Base-by-base conservation (phyloP, 2,329 filamentous ascomycete species). In the Didymella segeticola region DNA sequence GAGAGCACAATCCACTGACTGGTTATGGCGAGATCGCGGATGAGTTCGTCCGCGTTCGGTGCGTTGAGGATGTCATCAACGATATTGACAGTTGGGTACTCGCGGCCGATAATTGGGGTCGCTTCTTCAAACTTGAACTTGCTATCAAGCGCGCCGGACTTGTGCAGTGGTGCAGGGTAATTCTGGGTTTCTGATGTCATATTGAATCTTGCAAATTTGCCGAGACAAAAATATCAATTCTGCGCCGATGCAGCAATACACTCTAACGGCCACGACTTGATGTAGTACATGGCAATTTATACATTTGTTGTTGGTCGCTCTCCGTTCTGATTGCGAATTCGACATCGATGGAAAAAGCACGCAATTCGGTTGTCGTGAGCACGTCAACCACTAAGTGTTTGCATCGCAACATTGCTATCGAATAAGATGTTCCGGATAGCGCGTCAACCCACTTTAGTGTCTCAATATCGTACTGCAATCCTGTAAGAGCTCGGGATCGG, bases 31-130 rank as follows among this genome's bases (percentile, higher is more conserved):
- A 91, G 76, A 62, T 90, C 88, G 0, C 84, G 80, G 20, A 90
- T 68, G 17, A 88, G 75, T 37, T 86, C 82, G 46, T 90, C 86
- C 0, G 84, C 79, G 65, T 89, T 86, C 0, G 82, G 77, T 0
- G 84, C 83, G 23, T 84, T 76, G 5, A 90, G 77, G 31, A 90
- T 85, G 27, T 90, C 86, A 5, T 81, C 81, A 0, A 89, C 76
- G 29, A 63, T 54, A 57, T 86, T 82, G 27, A 82, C 63, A 12
- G 78, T 79, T n/a, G 80, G 77, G 57, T 81, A 89, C 64, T 89
- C 86, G 6, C 80, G 79, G 4, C 86, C 86, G 51, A 89, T 87
- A 34, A 82, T 74, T 0, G 86, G 86, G 1, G 86, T 88, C 4
- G 82, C 74, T 26, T 88, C 86, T 36, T 63, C 60, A 17, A 55